Evolutionary conservation across 179 eudicot genomes (phyloP).

Genomic region (Drosera spatulata): DNA sequence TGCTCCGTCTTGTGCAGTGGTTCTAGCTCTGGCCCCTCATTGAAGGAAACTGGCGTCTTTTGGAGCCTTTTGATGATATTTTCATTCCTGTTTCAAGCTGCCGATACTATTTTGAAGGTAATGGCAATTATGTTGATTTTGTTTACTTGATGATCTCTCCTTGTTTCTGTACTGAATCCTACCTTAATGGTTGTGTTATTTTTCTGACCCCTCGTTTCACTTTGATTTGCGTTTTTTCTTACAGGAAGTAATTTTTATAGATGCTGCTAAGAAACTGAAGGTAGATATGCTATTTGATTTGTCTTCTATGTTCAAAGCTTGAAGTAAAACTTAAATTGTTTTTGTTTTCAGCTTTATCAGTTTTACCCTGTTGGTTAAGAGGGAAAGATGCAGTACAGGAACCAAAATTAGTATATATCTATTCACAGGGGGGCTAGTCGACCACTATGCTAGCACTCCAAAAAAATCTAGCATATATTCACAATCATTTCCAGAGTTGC

Average conservation of each 20-base stretch:
- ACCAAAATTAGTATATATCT: too few relatives aligned
- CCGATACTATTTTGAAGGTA: slow-evolving; percentile 91
- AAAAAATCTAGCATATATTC: too few relatives aligned
- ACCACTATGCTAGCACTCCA: too few relatives aligned
- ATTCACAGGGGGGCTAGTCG: too few relatives aligned
- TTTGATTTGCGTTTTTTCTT: slow-evolving; percentile 7
- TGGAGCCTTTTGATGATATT: slow-evolving; percentile 89
- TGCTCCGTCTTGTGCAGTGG: too few relatives aligned
- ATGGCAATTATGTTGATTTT: neutral
- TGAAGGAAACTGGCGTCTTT: slow-evolving; percentile 58
- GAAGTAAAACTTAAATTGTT: too few relatives aligned
- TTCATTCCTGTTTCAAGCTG: slow-evolving; percentile 92
- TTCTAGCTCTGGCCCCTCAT: slow-evolving; percentile 31
- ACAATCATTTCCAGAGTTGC: too few relatives aligned
- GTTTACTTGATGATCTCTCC: neutral
- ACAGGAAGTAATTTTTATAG: slow-evolving; percentile 78
- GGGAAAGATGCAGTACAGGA: too few relatives aligned
- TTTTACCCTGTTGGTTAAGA: too few relatives aligned
- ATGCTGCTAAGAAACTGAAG: slow-evolving; percentile 61
- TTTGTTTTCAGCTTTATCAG: too few relatives aligned
- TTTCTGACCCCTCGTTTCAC: neutral
- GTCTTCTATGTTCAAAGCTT: too few relatives aligned
- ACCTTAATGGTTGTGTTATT: neutral
- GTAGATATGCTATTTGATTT: slow-evolving; percentile 18
- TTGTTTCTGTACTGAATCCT: neutral